Evolutionary conservation across 352 stramenopile species (phyloP).

Genomic region (Phytophthora megakarya): DNA sequence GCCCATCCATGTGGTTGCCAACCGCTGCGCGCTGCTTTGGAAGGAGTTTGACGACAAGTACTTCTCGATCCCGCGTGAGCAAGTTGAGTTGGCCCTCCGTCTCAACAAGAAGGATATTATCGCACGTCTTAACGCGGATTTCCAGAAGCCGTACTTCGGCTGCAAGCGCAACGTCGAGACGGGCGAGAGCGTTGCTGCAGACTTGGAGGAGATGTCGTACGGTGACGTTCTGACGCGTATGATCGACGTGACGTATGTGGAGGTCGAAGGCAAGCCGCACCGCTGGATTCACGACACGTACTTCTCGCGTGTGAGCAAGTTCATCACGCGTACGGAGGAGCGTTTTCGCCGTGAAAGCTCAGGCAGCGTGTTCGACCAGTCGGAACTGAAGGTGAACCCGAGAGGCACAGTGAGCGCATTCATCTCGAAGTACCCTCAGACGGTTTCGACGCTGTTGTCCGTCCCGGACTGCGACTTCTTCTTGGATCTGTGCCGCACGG

Average conservation of each 20-base stretch:
- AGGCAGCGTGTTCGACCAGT: slow-evolving; percentile 46
- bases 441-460: slow-evolving; percentile 61
- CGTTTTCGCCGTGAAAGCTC: slow-evolving; percentile 54
- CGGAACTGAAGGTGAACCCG: slow-evolving; percentile 49
- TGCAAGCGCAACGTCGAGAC: slow-evolving; percentile 47
- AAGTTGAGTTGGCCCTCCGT: slow-evolving; percentile 68
- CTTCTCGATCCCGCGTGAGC: slow-evolving; percentile 75
- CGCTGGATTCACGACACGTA: slow-evolving; percentile 84
- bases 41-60: slow-evolving; percentile 88
- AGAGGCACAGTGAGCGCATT: slow-evolving; percentile 52
- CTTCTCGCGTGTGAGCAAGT: slow-evolving; percentile 68
- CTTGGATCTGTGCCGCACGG: slow-evolving; percentile 75
- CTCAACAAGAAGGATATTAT: slow-evolving; percentile 83
- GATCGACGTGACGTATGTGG: slow-evolving; percentile 82
- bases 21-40: slow-evolving; percentile 78
- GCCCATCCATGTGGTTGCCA: slow-evolving; percentile 86
- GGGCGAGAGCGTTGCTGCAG: slow-evolving; percentile 44
- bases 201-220: slow-evolving; percentile 90
- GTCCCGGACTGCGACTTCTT: slow-evolving; percentile 85
- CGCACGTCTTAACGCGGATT: slow-evolving; percentile 80
- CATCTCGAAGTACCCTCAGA: slow-evolving; percentile 55
- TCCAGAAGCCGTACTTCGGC: slow-evolving; percentile 91
- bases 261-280: slow-evolving; percentile 47
- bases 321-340: slow-evolving; percentile 72
- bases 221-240: slow-evolving; percentile 73